Evolutionary conservation across 2,329 filamentous ascomycete species (phyloP).

Genomic region (Alternaria gaisen): DNA sequence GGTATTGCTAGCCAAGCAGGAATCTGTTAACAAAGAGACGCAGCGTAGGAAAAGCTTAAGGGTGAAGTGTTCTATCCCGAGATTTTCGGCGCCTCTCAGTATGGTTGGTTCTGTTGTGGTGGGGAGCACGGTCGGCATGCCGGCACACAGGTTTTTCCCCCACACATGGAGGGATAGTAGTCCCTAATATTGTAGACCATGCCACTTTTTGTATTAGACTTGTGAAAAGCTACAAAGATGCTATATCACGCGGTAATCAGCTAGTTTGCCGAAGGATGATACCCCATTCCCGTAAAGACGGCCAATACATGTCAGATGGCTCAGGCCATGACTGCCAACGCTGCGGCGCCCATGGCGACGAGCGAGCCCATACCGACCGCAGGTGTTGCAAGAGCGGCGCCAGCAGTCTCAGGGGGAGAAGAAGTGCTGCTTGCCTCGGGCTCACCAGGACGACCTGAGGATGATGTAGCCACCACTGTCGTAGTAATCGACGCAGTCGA

Average conservation of each 20-base stretch:
- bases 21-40: no score
- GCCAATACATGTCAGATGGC: slow-evolving; percentile 16
- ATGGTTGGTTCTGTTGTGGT: no score
- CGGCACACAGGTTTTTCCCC: no score
- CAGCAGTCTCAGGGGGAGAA: slow-evolving; percentile 23
- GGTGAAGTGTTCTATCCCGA: no score
- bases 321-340: slow-evolving; percentile 32
- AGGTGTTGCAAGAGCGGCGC: slow-evolving; percentile 29
- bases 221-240: slow-evolving; percentile 26
- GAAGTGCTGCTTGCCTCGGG: slow-evolving; percentile 17
- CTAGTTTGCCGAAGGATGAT: slow-evolving; percentile 20
- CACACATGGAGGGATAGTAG: no score
- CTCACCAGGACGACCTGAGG: slow-evolving; percentile 18
- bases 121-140: no score
- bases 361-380: slow-evolving; percentile 31
- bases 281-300: slow-evolving; percentile 16
- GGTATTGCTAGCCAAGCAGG: no score
- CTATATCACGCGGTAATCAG: slow-evolving; percentile 22
- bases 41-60: no score
- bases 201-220: slow-evolving; percentile 26
- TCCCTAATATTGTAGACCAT: background rate
- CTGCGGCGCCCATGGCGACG: slow-evolving; percentile 33
- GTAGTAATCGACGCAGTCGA: slow-evolving; percentile 4
- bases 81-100: no score
- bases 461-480: slow-evolving; percentile 10